Evolutionary conservation across 2,329 filamentous ascomycete species (phyloP).

Genomic region (Sporothrix brasiliensis): DNA sequence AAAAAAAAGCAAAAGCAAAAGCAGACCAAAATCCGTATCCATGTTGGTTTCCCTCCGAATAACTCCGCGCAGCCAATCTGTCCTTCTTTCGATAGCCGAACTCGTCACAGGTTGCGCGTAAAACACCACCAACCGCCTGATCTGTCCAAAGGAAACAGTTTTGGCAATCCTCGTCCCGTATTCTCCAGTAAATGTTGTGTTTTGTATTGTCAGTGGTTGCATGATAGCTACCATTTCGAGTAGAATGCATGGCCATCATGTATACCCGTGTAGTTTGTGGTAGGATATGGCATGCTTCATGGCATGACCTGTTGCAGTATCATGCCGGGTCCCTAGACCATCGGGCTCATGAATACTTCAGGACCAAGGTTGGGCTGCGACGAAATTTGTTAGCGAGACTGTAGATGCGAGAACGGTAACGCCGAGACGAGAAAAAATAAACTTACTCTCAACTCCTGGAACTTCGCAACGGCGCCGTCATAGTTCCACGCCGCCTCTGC

Average conservation of each 20-base stretch:
- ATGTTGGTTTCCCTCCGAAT: not conserved
- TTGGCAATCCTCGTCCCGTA: not conserved
- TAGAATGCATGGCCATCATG: not conserved
- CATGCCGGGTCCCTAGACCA: conserved; percentile 23
- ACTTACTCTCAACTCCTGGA: conserved; percentile 72
- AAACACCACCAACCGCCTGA: not conserved
- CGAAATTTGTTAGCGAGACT: conserved; percentile 25
- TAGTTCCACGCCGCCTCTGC: conserved; percentile 79
- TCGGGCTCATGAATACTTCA: conserved; percentile 33
- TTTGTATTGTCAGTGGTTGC: not conserved
- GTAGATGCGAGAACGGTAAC: not conserved
- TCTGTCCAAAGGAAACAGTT: not conserved
- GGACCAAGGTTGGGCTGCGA: conserved; percentile 35
- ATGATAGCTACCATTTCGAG: too few species aligned
- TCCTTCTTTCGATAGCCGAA: not conserved
- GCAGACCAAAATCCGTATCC: not conserved
- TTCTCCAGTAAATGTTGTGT: not conserved
- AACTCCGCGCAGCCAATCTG: conserved; percentile 15
- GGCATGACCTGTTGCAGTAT: not conserved
- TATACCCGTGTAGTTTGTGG: not conserved
- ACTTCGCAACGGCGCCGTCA: conserved; percentile 71
- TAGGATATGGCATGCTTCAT: not conserved
- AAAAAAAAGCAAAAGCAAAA: not conserved
- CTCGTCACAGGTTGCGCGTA: not conserved
- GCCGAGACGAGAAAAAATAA: not conserved